phyloP scores from a whole-genome alignment of 2,329 filamentous ascomycete species.

The Dactylonectria macrodidyma region DNA sequence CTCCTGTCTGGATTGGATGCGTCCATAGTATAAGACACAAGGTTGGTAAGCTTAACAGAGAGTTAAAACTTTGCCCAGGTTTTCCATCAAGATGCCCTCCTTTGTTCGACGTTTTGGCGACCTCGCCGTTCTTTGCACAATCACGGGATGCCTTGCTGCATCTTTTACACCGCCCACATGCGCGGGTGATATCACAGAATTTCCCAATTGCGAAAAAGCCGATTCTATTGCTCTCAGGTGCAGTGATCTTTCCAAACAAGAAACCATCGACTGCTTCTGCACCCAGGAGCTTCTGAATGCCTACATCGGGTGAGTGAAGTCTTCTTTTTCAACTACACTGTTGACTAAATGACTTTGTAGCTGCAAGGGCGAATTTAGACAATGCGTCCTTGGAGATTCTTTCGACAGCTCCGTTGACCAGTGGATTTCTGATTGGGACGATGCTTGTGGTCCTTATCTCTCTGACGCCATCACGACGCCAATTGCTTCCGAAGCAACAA shows the following conservation, averaged over 20 bases:
- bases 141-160: background rate
- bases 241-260: constrained; percentile 24
- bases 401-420: constrained; percentile 26
- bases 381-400: constrained; percentile 20
- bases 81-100: constrained; percentile 6
- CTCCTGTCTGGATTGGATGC: background rate
- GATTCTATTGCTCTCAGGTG: constrained; percentile 22
- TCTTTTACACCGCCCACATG: constrained; percentile 13
- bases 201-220: constrained; percentile 23
- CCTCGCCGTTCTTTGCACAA: constrained; percentile 1
- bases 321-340: too few species aligned
- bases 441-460: constrained; percentile 25
- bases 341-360: constrained; percentile 1
- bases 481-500: constrained; percentile 12
- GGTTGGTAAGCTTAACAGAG: background rate
- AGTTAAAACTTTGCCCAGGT: background rate
- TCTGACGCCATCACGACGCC: constrained; percentile 28
- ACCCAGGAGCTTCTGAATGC: constrained; percentile 30
- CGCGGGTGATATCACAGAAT: constrained; percentile 27
- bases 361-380: constrained; percentile 31
- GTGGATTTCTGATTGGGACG: constrained; percentile 21
- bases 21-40: constrained; percentile 7
- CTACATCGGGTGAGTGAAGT: constrained; percentile 22
- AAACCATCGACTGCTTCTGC: constrained; percentile 34
- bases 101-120: background rate